A percentile compares a stretch with the other conserved stretches of the same genome.
Conservation (phyloP, 176 grass and related monocot genomes). For the Carex kokanica region DNA sequence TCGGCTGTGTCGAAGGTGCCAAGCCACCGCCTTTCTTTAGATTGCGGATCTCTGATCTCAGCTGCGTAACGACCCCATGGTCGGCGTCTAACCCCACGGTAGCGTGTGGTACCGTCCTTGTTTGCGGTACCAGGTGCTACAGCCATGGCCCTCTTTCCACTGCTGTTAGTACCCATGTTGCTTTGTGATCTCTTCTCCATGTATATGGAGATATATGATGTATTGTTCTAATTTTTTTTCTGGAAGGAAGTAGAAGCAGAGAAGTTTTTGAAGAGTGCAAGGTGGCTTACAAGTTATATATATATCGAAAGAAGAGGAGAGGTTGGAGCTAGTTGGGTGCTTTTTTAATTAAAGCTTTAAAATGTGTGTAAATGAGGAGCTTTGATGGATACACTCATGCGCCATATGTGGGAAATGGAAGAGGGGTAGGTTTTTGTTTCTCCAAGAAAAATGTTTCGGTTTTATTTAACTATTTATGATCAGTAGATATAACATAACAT, state of each 20-base stretch:
- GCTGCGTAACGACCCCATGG: conserved; percentile 96
- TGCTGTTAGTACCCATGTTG: conserved; percentile 27
- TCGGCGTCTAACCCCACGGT: conserved; percentile 83
- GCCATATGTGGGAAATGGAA: conserved; percentile 13
- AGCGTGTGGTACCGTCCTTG: conserved; percentile 33
- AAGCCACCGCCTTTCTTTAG: conserved; percentile 90
- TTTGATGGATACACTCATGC: conserved; percentile 33
- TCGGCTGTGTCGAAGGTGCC: conserved; percentile 98
- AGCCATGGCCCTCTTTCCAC: neutral
- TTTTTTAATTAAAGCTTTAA: neutral
- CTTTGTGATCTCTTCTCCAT: conserved; percentile 29
- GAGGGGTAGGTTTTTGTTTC: neutral
- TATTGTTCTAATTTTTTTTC: neutral
- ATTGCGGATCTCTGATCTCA: conserved; percentile 83
- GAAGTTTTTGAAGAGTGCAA: neutral
- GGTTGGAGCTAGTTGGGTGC: neutral
- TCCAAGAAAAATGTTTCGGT: neutral
- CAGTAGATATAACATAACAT: neutral
- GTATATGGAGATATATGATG: neutral
- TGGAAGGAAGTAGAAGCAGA: neutral
- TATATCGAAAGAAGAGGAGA: conserved; percentile 29
- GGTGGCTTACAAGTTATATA: neutral
- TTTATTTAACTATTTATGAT: too few relatives aligned
- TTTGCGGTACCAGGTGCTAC: neutral
- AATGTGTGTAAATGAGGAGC: conserved; percentile 8